A percentile compares a stretch with the other conserved stretches of the same genome.
phyloP scores from a whole-genome alignment of 371 early-diverging fungal genomes.

The Batrachochytrium dendrobatidis region DNA sequence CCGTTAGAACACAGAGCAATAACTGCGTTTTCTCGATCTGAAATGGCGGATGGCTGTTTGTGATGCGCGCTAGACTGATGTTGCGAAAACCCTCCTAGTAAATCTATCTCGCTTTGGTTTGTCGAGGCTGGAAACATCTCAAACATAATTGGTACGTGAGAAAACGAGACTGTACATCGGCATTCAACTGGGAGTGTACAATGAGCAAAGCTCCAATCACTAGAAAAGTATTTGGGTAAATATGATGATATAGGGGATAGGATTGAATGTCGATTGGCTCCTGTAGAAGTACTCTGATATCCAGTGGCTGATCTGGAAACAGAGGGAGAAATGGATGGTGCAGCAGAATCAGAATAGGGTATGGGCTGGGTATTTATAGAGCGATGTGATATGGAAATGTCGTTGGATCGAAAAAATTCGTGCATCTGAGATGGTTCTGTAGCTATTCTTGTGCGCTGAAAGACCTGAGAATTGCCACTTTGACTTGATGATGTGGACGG shows the following conservation, averaged over 20 bases:
- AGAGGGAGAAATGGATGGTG: not conserved
- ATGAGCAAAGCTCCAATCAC: constrained; percentile 90
- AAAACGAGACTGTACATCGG: constrained; percentile 76
- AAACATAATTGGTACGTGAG: constrained; percentile 14
- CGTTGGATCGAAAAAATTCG: too few relatives aligned
- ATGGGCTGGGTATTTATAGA: too few relatives aligned
- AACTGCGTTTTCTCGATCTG: not conserved
- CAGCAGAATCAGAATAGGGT: not conserved
- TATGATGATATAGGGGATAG: constrained; percentile 84
- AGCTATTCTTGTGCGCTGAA: too few relatives aligned
- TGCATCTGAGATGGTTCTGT: too few relatives aligned
- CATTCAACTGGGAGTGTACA: constrained; percentile 71
- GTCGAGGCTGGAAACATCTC: not conserved
- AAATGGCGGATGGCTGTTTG: too few relatives aligned
- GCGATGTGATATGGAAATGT: too few relatives aligned
- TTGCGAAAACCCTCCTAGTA: too few relatives aligned
- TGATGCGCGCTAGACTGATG: too few relatives aligned
- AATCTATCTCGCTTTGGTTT: not conserved
- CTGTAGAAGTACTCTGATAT: not conserved
- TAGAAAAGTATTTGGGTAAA: constrained; percentile 87
- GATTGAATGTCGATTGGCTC: constrained; percentile 53
- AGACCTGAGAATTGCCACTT: too few relatives aligned
- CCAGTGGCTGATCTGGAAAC: constrained; percentile 20
- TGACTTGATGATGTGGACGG: too few relatives aligned
- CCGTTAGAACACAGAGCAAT: constrained; percentile 75